Evolutionary conservation across 129 eudicot genomes (phyloP), one percentile per base, ranked within the genome.

Genomic region (Escallonia herrerae): DNA sequence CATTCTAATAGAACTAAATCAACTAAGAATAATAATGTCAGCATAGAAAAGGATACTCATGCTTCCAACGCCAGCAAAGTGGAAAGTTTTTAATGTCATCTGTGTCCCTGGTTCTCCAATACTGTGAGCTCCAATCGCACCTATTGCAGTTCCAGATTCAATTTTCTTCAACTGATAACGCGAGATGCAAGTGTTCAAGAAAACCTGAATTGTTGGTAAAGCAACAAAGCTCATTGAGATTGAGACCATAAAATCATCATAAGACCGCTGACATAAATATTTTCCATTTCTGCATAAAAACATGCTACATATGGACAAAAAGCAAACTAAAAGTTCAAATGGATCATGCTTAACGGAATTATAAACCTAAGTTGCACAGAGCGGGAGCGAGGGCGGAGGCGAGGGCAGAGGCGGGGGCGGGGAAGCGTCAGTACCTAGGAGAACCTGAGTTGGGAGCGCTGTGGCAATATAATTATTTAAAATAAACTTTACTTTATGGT

Each of bases 11-110:
- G 33, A 22, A 22, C 33, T 22, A 22, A 22, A 22, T 22, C 33
- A 22, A 22, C 33, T 22, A 22, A 22, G 33, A 22, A 22, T 22
- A 22, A 22, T 22, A 39, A 60, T 7, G 37, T 69, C 9, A 15
- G 7, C 4, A 54, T 12, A 13, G 62, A 65, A 54, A 69, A 82
- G 97, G 97, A 91, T 91, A 91, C 97, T 93, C 99, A 85, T 93
- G 99, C 95, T 86, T 7, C 96, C 99, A 77, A 93, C 99, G 69
- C 99, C 99, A 75, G 99, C 99, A 86, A 93, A 93, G 74, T 93
- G 99, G 69, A 93, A 93, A 55, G 99, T 93, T 76, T 93, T 93
- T 56, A 93, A 64, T 2, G 99, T 93, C 99, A 93, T 93, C 74
- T 93, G 99, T 43, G 99, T 93, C 56, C 99, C 99, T 49, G 99